These are phyloP conservation scores for Astrothelium subdiscretum DNA, from an alignment of 495 filamentous ascomycete genomes.

Conservation along the genomic window DNA sequence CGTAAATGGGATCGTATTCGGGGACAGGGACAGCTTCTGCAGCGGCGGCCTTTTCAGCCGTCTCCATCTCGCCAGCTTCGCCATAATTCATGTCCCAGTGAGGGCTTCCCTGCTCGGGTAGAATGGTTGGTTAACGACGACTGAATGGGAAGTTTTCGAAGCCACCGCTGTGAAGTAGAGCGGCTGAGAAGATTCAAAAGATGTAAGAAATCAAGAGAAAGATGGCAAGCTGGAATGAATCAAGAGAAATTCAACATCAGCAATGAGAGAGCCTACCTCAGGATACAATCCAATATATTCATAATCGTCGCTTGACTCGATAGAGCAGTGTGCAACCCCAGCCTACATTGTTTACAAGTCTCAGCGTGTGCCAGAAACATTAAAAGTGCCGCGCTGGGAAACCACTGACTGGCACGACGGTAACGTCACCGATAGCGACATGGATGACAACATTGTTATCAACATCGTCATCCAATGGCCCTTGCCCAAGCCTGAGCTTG, in stretches of 20 bases:
- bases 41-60: conserved; percentile 13
- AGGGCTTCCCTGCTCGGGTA: conserved; percentile 16
- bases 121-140: neutral
- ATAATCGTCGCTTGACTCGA: conserved; percentile 26
- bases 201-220: neutral
- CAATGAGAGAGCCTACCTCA: conserved; percentile 15
- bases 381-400: neutral
- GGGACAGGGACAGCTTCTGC: conserved; percentile 18
- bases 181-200: neutral
- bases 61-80: conserved; percentile 19
- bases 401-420: conserved; percentile 24
- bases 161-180: neutral
- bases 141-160: neutral
- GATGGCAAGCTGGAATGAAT: neutral
- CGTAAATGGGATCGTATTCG: conserved; percentile 22
- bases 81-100: conserved; percentile 26
- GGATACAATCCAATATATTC: conserved; percentile 33
- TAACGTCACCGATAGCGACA: conserved; percentile 24
- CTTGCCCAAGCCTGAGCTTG: conserved; percentile 24
- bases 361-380: neutral
- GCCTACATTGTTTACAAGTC: conserved; percentile 21
- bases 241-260: neutral
- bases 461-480: conserved; percentile 23
- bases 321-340: conserved; percentile 29
- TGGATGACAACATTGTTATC: conserved; percentile 25